These are phyloP conservation scores for Primulina huaijiensis DNA, from an alignment of 257 asterid genomes.

Conservation along the genomic window DNA sequence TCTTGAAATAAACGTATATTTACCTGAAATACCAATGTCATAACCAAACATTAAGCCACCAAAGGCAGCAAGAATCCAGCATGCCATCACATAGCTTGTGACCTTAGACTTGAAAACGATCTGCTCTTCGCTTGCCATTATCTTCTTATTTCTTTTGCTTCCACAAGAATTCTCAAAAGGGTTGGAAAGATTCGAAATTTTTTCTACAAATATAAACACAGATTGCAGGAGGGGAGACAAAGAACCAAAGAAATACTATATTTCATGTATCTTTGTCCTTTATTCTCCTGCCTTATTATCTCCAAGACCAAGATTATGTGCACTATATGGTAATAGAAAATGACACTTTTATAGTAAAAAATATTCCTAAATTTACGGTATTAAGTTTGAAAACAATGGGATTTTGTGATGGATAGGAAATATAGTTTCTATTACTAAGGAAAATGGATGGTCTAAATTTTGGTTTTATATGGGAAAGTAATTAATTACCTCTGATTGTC, in stretches of 20 bases:
- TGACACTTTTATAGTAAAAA: neutral
- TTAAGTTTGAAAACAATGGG: neutral
- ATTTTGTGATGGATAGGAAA: neutral
- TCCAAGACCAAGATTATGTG: neutral
- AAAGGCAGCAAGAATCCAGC: constrained; percentile 56
- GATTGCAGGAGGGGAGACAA: neutral
- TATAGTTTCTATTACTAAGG: neutral
- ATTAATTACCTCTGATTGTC: neutral
- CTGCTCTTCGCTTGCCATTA: constrained; percentile 6
- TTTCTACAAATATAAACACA: neutral
- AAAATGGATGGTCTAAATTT: neutral
- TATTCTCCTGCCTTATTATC: neutral
- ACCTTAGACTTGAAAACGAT: constrained; percentile 24
- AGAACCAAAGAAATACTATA: neutral
- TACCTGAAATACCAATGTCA: constrained; percentile 55
- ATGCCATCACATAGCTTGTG: constrained; percentile 37
- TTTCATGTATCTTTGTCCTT: neutral
- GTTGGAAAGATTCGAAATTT: too few species aligned
- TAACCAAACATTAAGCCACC: constrained; percentile 57
- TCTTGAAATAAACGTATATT: neutral
- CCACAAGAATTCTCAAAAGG: neutral
- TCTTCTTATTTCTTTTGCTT: neutral
- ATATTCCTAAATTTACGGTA: neutral
- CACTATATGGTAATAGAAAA: neutral
- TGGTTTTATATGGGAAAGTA: neutral